phyloP scores from a whole-genome alignment of 352 stramenopile genomes.

The Phytophthora pseudosyringae region DNA sequence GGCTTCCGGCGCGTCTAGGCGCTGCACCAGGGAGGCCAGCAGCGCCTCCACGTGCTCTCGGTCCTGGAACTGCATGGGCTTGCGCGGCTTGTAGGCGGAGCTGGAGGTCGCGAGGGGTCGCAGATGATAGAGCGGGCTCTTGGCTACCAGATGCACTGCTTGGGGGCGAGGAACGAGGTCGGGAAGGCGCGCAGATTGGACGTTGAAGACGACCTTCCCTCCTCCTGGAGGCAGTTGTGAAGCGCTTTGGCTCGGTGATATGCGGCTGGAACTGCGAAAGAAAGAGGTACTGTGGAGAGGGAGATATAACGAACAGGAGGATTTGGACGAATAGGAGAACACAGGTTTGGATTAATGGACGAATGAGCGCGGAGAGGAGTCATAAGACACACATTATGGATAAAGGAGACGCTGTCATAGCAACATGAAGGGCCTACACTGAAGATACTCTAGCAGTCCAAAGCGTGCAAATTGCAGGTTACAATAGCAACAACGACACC shows the following conservation, averaged over 20 bases:
- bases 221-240: neutral
- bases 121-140: slow-evolving; percentile 1
- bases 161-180: neutral
- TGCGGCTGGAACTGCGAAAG: slow-evolving; percentile 1
- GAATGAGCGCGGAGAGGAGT: neutral
- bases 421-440: neutral
- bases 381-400: slow-evolving; percentile 1
- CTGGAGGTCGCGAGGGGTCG: neutral
- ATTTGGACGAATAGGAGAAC: slow-evolving; percentile 15
- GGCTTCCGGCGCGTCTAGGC: slow-evolving; percentile 55
- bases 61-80: slow-evolving; percentile 45
- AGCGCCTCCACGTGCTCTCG: slow-evolving; percentile 73
- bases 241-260: neutral
- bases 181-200: neutral
- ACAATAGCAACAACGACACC: neutral
- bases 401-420: too few species aligned
- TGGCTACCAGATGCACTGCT: slow-evolving; percentile 7
- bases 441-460: neutral
- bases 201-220: slow-evolving; percentile 10
- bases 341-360: neutral
- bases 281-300: slow-evolving; percentile 4
- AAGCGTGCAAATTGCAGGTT: neutral
- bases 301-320: slow-evolving; percentile 7
- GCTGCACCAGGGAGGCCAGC: slow-evolving; percentile 66
- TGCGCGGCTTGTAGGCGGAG: neutral